These are phyloP conservation scores for Mycena indigotica DNA, from an alignment of 768 basidiomycete species.

Conservation along the genomic window DNA sequence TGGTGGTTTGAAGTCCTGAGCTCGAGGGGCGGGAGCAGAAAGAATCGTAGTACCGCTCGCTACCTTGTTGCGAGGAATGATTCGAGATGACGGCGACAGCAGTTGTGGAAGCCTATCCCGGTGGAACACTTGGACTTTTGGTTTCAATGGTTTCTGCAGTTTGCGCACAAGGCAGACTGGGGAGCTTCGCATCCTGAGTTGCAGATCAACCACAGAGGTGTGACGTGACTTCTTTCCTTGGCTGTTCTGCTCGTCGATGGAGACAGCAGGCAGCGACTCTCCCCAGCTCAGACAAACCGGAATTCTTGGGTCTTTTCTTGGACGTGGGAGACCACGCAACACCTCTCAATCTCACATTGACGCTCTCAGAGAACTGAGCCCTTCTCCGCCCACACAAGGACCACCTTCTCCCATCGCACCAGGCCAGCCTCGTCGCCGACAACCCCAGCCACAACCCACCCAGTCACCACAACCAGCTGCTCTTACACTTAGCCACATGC, in stretches of 20 bases:
- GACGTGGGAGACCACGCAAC: constrained; percentile 66
- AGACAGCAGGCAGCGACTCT: constrained; percentile 7
- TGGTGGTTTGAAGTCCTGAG: constrained; percentile 15
- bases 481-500: constrained; percentile 11
- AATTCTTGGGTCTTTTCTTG: constrained; percentile 71
- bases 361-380: constrained; percentile 44
- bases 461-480: background rate
- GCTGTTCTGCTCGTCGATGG: constrained; percentile 6
- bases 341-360: constrained; percentile 61
- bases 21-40: constrained; percentile 14
- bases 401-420: constrained; percentile 13
- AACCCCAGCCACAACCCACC: constrained; percentile 7
- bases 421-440: background rate
- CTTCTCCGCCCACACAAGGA: constrained; percentile 40
- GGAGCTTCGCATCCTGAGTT: background rate
- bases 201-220: background rate
- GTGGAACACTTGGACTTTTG: too few species aligned
- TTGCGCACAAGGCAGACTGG: background rate
- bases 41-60: constrained; percentile 5
- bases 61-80: background rate
- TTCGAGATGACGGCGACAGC: background rate
- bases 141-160: too few species aligned
- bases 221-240: background rate
- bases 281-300: constrained; percentile 49
- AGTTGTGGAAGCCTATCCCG: background rate